Evolutionary conservation across 139 green algal species (phyloP).

Genomic region (Chlorella ohadii): DNA sequence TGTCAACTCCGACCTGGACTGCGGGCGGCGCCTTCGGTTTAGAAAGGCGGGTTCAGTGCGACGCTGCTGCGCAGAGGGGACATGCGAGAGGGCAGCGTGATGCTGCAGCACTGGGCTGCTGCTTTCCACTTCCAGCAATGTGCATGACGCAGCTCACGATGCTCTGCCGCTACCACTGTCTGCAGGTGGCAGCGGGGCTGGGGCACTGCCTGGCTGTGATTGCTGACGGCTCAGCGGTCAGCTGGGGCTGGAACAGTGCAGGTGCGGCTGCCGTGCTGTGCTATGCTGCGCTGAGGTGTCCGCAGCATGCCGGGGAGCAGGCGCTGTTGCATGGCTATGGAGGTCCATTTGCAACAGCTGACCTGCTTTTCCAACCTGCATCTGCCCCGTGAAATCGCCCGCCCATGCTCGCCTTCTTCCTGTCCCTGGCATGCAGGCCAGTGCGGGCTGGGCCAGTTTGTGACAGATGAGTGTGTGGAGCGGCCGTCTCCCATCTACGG

Average conservation of each 20-base stretch:
- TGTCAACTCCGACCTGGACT: not conserved
- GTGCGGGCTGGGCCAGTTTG: constrained; percentile 27
- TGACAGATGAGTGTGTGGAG: constrained; percentile 3
- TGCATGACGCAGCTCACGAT: too few relatives aligned
- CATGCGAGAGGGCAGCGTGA: too few relatives aligned
- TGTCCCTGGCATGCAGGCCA: constrained; percentile 19
- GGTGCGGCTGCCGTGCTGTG: not conserved
- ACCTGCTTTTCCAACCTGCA: too few relatives aligned
- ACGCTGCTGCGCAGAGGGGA: too few relatives aligned
- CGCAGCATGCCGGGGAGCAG: not conserved
- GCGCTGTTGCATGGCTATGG: too few relatives aligned
- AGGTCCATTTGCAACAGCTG: too few relatives aligned
- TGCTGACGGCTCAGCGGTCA: constrained; percentile 36
- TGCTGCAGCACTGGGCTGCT: too few relatives aligned
- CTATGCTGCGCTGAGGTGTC: too few relatives aligned
- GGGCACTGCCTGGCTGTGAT: constrained; percentile 50
- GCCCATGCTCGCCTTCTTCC: too few relatives aligned
- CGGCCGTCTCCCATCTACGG: constrained; percentile 42
- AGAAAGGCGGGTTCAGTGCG: not conserved
- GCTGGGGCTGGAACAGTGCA: constrained; percentile 53
- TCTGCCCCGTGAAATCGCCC: too few relatives aligned
- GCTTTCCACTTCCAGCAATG: too few relatives aligned
- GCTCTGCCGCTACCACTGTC: too few relatives aligned
- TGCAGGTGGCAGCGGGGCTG: constrained; percentile 35
- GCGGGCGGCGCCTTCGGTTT: constrained; percentile 17